Evolutionary conservation across 2,329 filamentous ascomycete genomes (phyloP).

Genomic region (Verticillium tricorpus): DNA sequence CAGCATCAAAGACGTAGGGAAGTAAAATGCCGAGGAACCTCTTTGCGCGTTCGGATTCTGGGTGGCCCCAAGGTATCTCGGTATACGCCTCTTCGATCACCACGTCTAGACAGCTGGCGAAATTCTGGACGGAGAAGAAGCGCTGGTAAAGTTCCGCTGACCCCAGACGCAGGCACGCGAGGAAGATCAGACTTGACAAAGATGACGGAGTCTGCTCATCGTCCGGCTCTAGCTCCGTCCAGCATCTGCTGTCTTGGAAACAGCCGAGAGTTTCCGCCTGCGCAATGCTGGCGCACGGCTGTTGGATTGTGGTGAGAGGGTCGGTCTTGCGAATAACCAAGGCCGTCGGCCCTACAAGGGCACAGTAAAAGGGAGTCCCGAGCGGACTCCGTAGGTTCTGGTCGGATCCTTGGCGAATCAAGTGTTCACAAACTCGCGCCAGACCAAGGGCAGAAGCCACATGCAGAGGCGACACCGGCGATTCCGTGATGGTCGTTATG

Average conservation of each 20-base stretch:
- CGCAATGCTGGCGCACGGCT: not conserved
- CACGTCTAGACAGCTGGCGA: not conserved
- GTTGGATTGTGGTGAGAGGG: not conserved
- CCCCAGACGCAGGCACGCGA: slow-evolving; percentile 1
- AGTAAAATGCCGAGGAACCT: not conserved
- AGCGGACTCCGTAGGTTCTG: slow-evolving; percentile 17
- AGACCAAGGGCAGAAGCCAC: slow-evolving; percentile 28
- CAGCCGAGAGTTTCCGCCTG: slow-evolving; percentile 20
- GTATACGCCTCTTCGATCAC: not conserved
- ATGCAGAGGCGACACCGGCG: slow-evolving; percentile 25
- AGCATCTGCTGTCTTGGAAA: slow-evolving; percentile 18
- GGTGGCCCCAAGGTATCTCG: not conserved
- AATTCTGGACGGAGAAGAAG: not conserved
- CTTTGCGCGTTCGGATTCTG: not conserved
- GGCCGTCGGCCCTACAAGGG: slow-evolving; percentile 25
- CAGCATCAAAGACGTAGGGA: not conserved
- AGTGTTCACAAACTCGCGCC: slow-evolving; percentile 19
- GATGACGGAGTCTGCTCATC: not conserved
- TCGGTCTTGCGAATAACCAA: slow-evolving; percentile 14
- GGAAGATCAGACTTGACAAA: slow-evolving; percentile 6
- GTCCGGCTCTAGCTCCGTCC: not conserved
- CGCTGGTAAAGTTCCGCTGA: not conserved
- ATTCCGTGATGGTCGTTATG: slow-evolving; percentile 22
- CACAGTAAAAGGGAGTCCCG: slow-evolving; percentile 28
- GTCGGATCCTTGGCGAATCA: slow-evolving; percentile 7